phyloP scores from a whole-genome alignment of 1,139 yeast genomes.

The Zygoascus sp. region DNA sequence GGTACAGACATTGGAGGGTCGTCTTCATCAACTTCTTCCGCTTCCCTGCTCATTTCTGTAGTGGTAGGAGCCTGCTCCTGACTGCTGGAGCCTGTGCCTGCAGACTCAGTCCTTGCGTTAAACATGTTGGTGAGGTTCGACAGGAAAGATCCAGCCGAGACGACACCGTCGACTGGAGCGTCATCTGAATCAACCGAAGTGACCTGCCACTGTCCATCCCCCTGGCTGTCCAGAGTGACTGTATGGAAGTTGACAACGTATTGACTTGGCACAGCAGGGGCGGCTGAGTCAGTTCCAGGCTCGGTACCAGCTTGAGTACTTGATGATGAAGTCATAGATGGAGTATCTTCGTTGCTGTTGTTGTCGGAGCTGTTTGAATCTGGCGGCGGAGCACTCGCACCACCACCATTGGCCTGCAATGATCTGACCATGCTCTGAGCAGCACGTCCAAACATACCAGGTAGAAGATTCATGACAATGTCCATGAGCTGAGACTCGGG shows the following conservation, averaged over 20 bases:
- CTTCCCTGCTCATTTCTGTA: background rate
- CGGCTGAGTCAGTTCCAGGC: too few relatives aligned
- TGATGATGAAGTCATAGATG: too few relatives aligned
- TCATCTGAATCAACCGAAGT: background rate
- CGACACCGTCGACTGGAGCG: background rate
- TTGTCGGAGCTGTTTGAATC: background rate
- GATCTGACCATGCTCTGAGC: constrained; percentile 1
- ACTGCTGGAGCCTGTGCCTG: too few relatives aligned
- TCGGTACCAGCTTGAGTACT: too few relatives aligned
- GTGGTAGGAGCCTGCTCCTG: too few relatives aligned
- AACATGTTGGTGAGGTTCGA: background rate
- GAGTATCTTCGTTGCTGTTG: background rate
- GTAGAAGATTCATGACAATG: constrained; percentile 4
- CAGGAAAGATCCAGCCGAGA: background rate
- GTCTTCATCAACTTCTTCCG: background rate
- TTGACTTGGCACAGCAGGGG: background rate
- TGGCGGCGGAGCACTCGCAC: background rate
- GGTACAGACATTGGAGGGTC: background rate
- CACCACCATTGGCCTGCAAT: background rate
- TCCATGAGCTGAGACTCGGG: background rate
- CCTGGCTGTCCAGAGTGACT: background rate
- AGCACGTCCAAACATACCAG: constrained; percentile 10
- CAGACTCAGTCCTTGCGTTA: background rate
- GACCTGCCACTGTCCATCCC: background rate
- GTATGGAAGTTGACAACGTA: constrained; percentile 5